Evolutionary conservation across 73 alveolate species (phyloP).

Genomic region (Effrenium voratum): DNA sequence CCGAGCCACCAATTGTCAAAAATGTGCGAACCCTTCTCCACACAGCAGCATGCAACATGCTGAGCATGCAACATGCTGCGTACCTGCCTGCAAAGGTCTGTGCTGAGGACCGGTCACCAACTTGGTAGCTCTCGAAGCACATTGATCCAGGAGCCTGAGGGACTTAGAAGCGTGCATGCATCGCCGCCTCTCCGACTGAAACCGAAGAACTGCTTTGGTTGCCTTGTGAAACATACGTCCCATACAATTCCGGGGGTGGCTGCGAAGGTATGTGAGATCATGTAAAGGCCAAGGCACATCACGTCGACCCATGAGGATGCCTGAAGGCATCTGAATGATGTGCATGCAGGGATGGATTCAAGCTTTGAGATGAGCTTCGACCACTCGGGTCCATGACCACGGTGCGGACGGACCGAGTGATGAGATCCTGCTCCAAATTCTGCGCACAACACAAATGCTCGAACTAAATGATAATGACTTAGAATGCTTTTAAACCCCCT

Average conservation of each 20-base stretch:
- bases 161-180: no score
- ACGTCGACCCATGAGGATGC: background rate
- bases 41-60: no score
- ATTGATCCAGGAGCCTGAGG: background rate
- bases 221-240: no score
- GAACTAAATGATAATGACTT: no score
- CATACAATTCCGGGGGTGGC: no score
- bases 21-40: no score
- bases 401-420: slow-evolving; percentile 13
- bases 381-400: slow-evolving; percentile 17
- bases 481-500: no score
- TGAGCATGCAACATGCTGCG: no score
- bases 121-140: background rate
- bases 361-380: slow-evolving; percentile 1
- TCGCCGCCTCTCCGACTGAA: no score
- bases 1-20: background rate
- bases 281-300: background rate
- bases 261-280: no score
- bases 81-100: background rate
- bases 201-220: no score
- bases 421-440: background rate
- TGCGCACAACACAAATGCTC: no score
- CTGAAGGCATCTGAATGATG: background rate
- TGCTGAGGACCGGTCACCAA: slow-evolving; percentile 22
- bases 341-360: background rate